phyloP scores from a whole-genome alignment of 257 asterid genomes.

The Jasminum sambac region DNA sequence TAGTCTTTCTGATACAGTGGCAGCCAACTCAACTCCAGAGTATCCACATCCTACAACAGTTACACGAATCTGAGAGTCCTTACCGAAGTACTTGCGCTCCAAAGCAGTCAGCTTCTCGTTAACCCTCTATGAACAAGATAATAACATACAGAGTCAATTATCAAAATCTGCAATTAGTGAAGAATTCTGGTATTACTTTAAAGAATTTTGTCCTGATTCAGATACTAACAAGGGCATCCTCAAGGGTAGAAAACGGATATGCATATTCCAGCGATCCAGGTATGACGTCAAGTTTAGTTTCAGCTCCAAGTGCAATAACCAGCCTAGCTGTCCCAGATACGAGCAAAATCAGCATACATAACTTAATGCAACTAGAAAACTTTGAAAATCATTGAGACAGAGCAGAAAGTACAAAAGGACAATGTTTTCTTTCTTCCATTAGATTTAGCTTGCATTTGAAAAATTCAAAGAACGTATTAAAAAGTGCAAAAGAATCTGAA shows the following conservation, averaged over 20 bases:
- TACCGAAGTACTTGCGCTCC: conserved; percentile 72
- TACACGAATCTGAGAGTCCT: conserved; percentile 64
- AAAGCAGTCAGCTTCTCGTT: conserved; percentile 61
- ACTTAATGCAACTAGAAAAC: conserved; percentile 25
- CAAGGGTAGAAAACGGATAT: conserved; percentile 88
- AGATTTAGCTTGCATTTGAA: not conserved
- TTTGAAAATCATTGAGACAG: conserved; percentile 18
- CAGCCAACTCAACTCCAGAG: conserved; percentile 93
- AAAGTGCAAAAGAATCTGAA: not conserved
- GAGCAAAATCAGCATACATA: conserved; percentile 34
- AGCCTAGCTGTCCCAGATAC: conserved; percentile 89
- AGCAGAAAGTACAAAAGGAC: conserved; percentile 7
- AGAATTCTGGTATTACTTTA: conserved; percentile 12
- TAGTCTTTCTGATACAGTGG: conserved; percentile 89
- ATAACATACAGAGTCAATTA: conserved; percentile 19
- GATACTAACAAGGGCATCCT: conserved; percentile 83
- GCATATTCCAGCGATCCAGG: conserved; percentile 93
- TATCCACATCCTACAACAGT: conserved; percentile 97
- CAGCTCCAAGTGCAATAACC: conserved; percentile 98
- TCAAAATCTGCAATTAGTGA: conserved; percentile 12
- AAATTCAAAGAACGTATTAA: not conserved
- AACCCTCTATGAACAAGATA: conserved; percentile 61
- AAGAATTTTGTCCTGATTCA: conserved; percentile 15
- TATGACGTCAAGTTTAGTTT: conserved; percentile 73
- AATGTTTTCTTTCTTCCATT: conserved; percentile 7